Percentiles rank a stretch among this genome's conserved stretches.
phyloP scores from a whole-genome alignment of 441 rosid genomes.

The Aquilaria agallochum region DNA sequence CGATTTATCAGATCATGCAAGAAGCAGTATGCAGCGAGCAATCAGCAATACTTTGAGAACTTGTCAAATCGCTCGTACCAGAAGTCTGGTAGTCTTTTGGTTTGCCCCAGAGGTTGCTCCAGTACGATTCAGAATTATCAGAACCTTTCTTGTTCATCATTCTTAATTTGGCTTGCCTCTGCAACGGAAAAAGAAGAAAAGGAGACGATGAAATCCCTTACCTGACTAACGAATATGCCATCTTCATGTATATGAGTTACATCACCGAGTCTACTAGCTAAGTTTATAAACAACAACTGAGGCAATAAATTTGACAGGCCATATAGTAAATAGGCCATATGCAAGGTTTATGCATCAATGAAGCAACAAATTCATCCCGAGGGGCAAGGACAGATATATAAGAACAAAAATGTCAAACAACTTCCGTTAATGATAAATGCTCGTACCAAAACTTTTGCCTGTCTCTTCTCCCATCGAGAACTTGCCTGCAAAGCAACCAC shows the following conservation, averaged over 20 bases:
- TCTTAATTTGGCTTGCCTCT: conserved; percentile 73
- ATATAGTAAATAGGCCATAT: too few species aligned
- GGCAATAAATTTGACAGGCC: too few species aligned
- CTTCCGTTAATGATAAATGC: not conserved
- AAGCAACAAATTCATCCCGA: too few species aligned
- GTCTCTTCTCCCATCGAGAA: conserved; percentile 90
- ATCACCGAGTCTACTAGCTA: too few species aligned
- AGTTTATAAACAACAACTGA: too few species aligned
- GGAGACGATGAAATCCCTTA: not conserved
- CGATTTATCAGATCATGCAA: too few species aligned
- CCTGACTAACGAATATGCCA: not conserved
- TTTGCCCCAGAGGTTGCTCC: conserved; percentile 73
- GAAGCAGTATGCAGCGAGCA: too few species aligned
- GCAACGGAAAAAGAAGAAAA: conserved; percentile 15
- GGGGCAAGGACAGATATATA: too few species aligned
- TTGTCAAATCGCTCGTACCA: conserved; percentile 34
- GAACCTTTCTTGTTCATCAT: conserved; percentile 60
- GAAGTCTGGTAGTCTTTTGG: conserved; percentile 47
- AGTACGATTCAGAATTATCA: conserved; percentile 50
- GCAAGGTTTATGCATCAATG: too few species aligned
- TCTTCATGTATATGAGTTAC: not conserved
- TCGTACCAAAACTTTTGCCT: conserved; percentile 86
- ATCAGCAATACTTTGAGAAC: not conserved
- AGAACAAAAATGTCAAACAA: too few species aligned
- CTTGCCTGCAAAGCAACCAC: conserved; percentile 53